phyloP scores from a whole-genome alignment of 2,329 filamentous ascomycete species.

The Teratosphaeria nubilosa region DNA sequence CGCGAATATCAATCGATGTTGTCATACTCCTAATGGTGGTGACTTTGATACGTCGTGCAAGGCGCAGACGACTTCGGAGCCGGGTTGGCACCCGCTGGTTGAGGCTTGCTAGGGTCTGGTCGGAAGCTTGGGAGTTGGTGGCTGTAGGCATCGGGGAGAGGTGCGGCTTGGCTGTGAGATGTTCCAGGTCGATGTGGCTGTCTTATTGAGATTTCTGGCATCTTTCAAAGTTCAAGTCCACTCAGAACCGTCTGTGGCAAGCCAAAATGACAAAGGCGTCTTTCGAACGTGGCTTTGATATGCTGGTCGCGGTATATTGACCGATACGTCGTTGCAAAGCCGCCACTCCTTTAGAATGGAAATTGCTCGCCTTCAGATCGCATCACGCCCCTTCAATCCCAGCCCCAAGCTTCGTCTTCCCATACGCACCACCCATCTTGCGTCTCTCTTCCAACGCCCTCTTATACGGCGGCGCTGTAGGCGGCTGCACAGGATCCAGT shows the following conservation, averaged over 20 bases:
- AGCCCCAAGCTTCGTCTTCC: constrained; percentile 50
- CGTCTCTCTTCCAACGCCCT: constrained; percentile 77
- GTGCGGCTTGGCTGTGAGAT: too few relatives aligned
- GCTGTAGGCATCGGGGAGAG: too few relatives aligned
- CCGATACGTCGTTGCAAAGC: too few relatives aligned
- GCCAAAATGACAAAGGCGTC: too few relatives aligned
- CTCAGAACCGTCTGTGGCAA: too few relatives aligned
- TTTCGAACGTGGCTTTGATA: too few relatives aligned
- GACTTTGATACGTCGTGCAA: not conserved
- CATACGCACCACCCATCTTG: constrained; percentile 64
- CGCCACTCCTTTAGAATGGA: too few relatives aligned
- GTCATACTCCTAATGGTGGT: not conserved
- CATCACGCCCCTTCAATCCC: not conserved
- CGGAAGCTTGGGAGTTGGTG: too few relatives aligned
- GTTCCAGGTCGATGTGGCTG: too few relatives aligned
- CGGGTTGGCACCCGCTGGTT: not conserved
- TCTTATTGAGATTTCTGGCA: too few relatives aligned
- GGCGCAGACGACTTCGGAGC: not conserved
- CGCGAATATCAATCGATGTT: not conserved
- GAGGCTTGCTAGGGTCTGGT: not conserved
- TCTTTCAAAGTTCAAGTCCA: too few relatives aligned
- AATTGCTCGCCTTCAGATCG: too few relatives aligned
- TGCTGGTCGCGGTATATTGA: not conserved
- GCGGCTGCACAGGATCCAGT: constrained; percentile 85
- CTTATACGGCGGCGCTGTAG: constrained; percentile 92